phyloP scores from a whole-genome alignment of 2,329 filamentous ascomycete species.

The Uncinocarpus reesii region DNA sequence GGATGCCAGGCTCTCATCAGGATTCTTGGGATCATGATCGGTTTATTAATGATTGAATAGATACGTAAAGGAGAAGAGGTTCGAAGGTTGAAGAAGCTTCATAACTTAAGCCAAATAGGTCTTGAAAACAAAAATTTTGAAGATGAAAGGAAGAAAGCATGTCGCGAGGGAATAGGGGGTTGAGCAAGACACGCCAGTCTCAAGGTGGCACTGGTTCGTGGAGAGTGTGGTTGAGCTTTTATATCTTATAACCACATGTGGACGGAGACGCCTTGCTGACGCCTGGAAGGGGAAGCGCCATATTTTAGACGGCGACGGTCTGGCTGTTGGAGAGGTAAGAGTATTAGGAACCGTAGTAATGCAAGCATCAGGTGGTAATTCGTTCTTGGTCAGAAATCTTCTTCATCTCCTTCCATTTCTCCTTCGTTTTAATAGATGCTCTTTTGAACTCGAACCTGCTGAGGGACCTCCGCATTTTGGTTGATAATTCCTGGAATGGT shows the following conservation, averaged over 20 bases:
- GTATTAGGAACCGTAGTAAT: not conserved
- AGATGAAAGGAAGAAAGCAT: too few relatives aligned
- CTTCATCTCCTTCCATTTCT: slow-evolving; percentile 8
- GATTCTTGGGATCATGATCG: too few relatives aligned
- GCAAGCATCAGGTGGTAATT: not conserved
- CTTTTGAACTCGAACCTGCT: slow-evolving; percentile 8
- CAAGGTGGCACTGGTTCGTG: too few relatives aligned
- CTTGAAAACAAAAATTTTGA: too few relatives aligned
- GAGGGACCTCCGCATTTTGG: slow-evolving; percentile 6
- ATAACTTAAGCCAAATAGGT: too few relatives aligned
- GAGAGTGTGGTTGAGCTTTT: too few relatives aligned
- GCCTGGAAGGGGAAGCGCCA: not conserved
- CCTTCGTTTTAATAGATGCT: slow-evolving; percentile 7
- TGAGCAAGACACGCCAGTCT: too few relatives aligned
- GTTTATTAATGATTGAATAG: too few relatives aligned
- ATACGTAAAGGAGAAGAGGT: too few relatives aligned
- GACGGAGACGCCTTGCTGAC: not conserved
- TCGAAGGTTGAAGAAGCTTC: too few relatives aligned
- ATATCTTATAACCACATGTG: not conserved
- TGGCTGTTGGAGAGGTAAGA: not conserved
- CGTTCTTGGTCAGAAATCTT: not conserved
- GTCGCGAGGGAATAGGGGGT: too few relatives aligned
- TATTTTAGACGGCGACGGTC: not conserved
- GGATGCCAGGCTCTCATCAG: too few relatives aligned
- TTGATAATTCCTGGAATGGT: slow-evolving; percentile 9